phyloP scores from a whole-genome alignment of 331 rosid genomes.

The Ulmus americana region DNA sequence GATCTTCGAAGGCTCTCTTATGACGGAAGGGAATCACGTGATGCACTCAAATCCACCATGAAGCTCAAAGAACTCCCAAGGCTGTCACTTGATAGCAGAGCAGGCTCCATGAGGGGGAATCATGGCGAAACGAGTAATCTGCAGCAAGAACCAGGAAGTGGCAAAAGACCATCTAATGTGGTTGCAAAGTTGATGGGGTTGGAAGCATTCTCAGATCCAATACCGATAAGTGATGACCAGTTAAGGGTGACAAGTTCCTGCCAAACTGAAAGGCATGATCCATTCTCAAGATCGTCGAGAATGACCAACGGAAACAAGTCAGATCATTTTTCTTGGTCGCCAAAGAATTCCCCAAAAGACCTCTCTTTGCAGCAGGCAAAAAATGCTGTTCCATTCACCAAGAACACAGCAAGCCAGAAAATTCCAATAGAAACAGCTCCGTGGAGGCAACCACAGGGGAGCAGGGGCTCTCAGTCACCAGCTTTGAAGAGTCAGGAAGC shows the following conservation, averaged over 20 bases:
- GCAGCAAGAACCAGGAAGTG: constrained; percentile 51
- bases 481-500: constrained; percentile 39
- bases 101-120: constrained; percentile 36
- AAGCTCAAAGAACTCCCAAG: constrained; percentile 72
- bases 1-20: constrained; percentile 58
- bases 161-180: constrained; percentile 46
- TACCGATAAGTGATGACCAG: constrained; percentile 34
- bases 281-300: constrained; percentile 29
- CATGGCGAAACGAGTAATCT: constrained; percentile 18
- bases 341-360: constrained; percentile 25
- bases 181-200: constrained; percentile 89
- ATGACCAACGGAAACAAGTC: constrained; percentile 34
- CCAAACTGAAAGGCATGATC: constrained; percentile 27
- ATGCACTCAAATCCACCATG: constrained; percentile 41
- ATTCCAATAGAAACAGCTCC: constrained; percentile 42
- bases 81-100: constrained; percentile 82
- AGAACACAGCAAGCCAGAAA: constrained; percentile 29
- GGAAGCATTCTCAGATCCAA: constrained; percentile 45
- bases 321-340: constrained; percentile 31
- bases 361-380: constrained; percentile 26
- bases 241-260: constrained; percentile 19
- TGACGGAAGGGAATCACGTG: constrained; percentile 54
- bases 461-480: constrained; percentile 31
- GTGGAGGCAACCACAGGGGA: constrained; percentile 42
- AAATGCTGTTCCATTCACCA: constrained; percentile 34